A percentile compares a stretch with the other conserved stretches of the same genome.
phyloP scores from a whole-genome alignment of 2,329 filamentous ascomycete genomes.

The Paramyrothecium sp. region DNA sequence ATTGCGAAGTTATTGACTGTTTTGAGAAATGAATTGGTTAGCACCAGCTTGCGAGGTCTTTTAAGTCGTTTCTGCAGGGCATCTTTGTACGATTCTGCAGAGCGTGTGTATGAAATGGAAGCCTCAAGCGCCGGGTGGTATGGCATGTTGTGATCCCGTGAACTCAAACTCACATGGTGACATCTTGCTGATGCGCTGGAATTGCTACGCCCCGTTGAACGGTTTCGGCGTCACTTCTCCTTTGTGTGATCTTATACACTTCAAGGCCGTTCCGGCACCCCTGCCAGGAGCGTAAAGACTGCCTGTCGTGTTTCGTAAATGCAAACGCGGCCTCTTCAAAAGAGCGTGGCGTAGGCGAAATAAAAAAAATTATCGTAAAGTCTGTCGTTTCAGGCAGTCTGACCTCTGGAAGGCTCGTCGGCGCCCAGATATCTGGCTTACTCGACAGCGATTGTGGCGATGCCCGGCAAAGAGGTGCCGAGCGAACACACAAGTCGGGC shows the following conservation, averaged over 20 bases:
- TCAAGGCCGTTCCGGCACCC: neutral
- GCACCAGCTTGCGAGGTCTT: conserved; percentile 7
- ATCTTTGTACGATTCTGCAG: neutral
- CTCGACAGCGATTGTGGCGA: neutral
- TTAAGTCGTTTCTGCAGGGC: neutral
- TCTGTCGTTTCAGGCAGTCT: neutral
- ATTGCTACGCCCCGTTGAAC: no score
- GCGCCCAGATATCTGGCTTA: no score
- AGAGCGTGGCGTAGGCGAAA: neutral
- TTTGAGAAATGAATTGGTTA: conserved; percentile 10
- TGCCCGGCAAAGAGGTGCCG: neutral
- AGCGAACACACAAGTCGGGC: neutral
- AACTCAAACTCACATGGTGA: no score
- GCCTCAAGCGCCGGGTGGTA: no score
- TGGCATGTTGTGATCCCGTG: no score
- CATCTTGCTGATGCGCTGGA: no score
- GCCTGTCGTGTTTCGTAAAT: neutral
- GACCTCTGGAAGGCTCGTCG: neutral
- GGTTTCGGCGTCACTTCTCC: neutral
- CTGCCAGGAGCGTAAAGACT: neutral
- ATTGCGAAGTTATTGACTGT: conserved; percentile 45
- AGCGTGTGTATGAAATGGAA: no score
- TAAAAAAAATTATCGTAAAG: neutral
- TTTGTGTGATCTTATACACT: neutral
- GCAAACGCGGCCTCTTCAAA: neutral